Evolutionary conservation across 176 grass and related monocot species (phyloP).

Genomic region (Oryza coarctata): DNA sequence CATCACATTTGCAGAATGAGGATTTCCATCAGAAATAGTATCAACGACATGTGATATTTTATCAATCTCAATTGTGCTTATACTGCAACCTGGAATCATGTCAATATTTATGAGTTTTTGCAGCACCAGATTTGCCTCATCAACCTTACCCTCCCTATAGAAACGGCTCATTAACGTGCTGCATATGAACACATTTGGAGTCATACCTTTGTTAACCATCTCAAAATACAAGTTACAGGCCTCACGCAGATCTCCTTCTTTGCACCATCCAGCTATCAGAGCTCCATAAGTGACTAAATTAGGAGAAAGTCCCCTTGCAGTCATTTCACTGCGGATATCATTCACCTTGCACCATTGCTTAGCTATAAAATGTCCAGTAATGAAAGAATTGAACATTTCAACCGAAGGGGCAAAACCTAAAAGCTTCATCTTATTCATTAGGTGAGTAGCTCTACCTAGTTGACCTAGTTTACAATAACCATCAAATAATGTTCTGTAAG

Average conservation of each 20-base stretch:
- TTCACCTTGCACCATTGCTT: conserved; percentile 50
- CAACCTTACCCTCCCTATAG: conserved; percentile 80
- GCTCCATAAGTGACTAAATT: conserved; percentile 82
- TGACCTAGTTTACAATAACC: conserved; percentile 84
- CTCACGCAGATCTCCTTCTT: conserved; percentile 68
- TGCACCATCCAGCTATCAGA: conserved; percentile 87
- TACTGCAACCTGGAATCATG: conserved; percentile 60
- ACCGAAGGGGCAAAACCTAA: conserved; percentile 68
- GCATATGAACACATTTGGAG: conserved; percentile 77
- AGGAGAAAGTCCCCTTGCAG: conserved; percentile 52
- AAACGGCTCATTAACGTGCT: conserved; percentile 67
- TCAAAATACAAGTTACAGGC: conserved; percentile 68
- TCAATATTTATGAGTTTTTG: conserved; percentile 55
- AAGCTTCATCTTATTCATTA: conserved; percentile 64
- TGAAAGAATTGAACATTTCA: conserved; percentile 94
- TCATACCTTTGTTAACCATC: conserved; percentile 70
- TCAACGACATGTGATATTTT: conserved; percentile 43
- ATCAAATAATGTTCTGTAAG: conserved; percentile 77
- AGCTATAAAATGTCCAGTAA: conserved; percentile 66
- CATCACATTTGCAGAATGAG: conserved; percentile 63
- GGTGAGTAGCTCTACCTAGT: conserved; percentile 45
- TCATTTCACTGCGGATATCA: conserved; percentile 57
- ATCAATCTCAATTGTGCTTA: conserved; percentile 32
- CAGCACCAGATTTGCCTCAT: conserved; percentile 85
- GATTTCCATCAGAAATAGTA: conserved; percentile 42